Base-by-base conservation (phyloP, 768 basidiomycete genomes). In the Boletus reticulatus region DNA sequence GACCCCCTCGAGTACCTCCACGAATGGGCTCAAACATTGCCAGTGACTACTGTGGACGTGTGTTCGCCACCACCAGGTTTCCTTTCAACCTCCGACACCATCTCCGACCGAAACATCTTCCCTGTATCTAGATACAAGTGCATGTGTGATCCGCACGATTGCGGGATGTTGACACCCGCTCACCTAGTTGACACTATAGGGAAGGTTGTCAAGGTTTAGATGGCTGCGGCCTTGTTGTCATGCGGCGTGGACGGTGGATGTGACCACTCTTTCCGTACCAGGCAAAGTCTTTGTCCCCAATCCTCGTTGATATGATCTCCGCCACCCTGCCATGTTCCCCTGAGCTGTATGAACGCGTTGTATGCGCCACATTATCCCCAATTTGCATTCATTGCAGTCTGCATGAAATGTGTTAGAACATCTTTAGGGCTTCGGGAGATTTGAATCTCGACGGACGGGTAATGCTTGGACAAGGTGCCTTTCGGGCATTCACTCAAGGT, bases 1-100 rank as follows among this genome's bases (percentile, higher is more conserved):
- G 89, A 3, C 92, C 92, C n/a, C 92, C 92, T 54, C 92, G 84
- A 20, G 91, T 94, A n/a, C 92, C 92, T 43, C 89, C 92, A 50
- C 92, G 82, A 38, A 90, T 83, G 11, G 91, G 91, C 69, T 92
- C 89, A 62, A 89, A 92, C 90, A 92, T 41, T 10, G 45, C 10
- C 13, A 37, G 2, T 27, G n/a, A 22, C 22, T 22, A 22, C 22
- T 5, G 3, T 42, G 20, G 29, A 29, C 29, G 37, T 16, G n/a
- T n/a, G n/a, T n/a, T n/a, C n/a, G n/a, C n/a, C n/a, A n/a, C n/a
- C n/a, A n/a, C n/a, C n/a, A n/a, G n/a, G n/a, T 48, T 8, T 17
- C 5, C 16, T 36, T 67, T 69, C 32, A 29, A 37, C 0, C 45
- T 45, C 65, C 60, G 62, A 62, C 0, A 0, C 0, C 0, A 57